Evolutionary conservation across 78 protist genomes (phyloP), one percentile per base, ranked within the genome.

Genomic region (Corallochytrium limacisporum): DNA sequence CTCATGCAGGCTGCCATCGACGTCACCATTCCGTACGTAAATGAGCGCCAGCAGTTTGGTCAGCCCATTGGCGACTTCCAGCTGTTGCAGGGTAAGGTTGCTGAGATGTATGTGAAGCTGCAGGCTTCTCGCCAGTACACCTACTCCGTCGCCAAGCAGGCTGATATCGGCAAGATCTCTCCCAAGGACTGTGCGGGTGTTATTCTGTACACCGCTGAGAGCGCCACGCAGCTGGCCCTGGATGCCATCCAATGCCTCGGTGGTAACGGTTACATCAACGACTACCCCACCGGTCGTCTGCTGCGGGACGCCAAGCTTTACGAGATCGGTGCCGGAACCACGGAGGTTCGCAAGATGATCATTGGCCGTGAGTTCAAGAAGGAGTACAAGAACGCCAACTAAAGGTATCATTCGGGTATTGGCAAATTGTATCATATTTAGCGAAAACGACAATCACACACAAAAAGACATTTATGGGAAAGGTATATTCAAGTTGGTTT

Each of bases 291-390:
- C n/a, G 93, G 91, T 24, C 80, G 92, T 33, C 24, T 91, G 20
- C 26, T 84, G 35, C 66, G 96, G 35, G 96, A 91, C 48, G 92
- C 93, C 63, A 91, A 91, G 76, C 74, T 91, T 24, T 91, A 88
- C 37, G 91, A 88, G 72, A 91, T 91, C 63, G 93, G 92, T 46
- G 96, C 91, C 10, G 96, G 96, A 39, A 91, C 96, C 16, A 44
- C 59, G 57, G 92, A 91, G 66, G 80, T 91, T 73, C 74, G 92
- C 46, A 60, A 89, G 49, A 43, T 91, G 76, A 33, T 91, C 50
- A 88, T 91, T 47, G 94, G 91, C 49, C 65, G 77, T 26, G 61
- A 31, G 16, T 60, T 72, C 48, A 72, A 72, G 69, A 22, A n/a
- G 46, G 28, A 35, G 56, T 69, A 32, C 39, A 53, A 55, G 38